These are phyloP conservation scores for Coemansia sp. DNA, from an alignment of 192 early-diverging fungal genomes.

Conservation along the genomic window DNA sequence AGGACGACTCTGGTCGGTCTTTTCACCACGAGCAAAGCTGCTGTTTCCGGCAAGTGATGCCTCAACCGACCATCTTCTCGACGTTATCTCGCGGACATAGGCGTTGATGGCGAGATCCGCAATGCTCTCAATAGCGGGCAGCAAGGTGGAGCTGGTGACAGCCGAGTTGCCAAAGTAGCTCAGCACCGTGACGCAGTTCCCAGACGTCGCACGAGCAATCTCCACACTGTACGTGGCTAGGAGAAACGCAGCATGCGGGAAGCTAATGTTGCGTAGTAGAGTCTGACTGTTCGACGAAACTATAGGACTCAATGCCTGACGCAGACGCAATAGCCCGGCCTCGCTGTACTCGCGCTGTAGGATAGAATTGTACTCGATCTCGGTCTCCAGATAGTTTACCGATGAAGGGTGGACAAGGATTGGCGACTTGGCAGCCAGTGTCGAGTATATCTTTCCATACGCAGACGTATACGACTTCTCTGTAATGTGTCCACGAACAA, in stretches of 20 bases:
- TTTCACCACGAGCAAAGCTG: neutral
- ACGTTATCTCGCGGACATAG: slow-evolving; percentile 46
- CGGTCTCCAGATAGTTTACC: slow-evolving; percentile 79
- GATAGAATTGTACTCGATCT: slow-evolving; percentile 85
- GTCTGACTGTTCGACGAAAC: slow-evolving; percentile 60
- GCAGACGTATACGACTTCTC: slow-evolving; percentile 74
- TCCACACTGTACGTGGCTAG: slow-evolving; percentile 85
- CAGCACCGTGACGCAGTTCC: slow-evolving; percentile 70
- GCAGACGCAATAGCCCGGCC: slow-evolving; percentile 50
- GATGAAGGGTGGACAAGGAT: slow-evolving; percentile 71
- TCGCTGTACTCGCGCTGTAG: slow-evolving; percentile 58
- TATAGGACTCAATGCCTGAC: slow-evolving; percentile 39
- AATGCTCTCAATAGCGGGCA: slow-evolving; percentile 75
- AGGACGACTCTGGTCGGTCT: neutral
- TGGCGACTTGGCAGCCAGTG: slow-evolving; percentile 85
- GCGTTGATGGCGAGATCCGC: slow-evolving; percentile 59
- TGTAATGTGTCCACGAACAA: slow-evolving; percentile 73
- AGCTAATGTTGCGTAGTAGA: slow-evolving; percentile 66
- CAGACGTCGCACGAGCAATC: slow-evolving; percentile 66
- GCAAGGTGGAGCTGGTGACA: slow-evolving; percentile 72
- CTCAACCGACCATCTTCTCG: slow-evolving; percentile 34
- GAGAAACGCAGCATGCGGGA: slow-evolving; percentile 77
- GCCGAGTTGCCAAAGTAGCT: slow-evolving; percentile 87
- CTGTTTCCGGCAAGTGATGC: slow-evolving; percentile 25
- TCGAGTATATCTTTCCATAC: slow-evolving; percentile 66